These are phyloP conservation scores for Boechera retrofracta DNA, from an alignment of 345 rosid genomes.

Conservation along the genomic window DNA sequence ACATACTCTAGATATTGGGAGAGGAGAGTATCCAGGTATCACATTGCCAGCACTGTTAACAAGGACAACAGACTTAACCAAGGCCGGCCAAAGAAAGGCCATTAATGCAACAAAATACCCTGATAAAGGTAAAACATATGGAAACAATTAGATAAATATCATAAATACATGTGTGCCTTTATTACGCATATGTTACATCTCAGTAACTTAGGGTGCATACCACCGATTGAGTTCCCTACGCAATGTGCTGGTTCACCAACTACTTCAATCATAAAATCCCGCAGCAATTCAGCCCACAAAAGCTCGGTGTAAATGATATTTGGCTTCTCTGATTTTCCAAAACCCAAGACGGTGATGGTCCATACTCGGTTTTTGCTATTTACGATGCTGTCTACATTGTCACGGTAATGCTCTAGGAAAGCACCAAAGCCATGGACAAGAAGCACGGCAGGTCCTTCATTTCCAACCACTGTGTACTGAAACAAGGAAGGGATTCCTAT, in stretches of 20 bases:
- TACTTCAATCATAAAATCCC: slow-evolving; percentile 79
- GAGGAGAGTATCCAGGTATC: slow-evolving; percentile 60
- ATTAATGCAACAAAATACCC: slow-evolving; percentile 75
- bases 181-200: not conserved
- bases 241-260: slow-evolving; percentile 85
- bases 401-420: slow-evolving; percentile 84
- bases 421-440: slow-evolving; percentile 99
- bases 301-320: slow-evolving; percentile 81
- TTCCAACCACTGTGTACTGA: slow-evolving; percentile 68
- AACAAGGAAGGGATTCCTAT: slow-evolving; percentile 34
- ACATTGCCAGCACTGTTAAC: slow-evolving; percentile 81
- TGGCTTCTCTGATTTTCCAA: slow-evolving; percentile 95
- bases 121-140: slow-evolving; percentile 43
- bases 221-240: slow-evolving; percentile 89
- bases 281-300: slow-evolving; percentile 83
- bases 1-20: slow-evolving; percentile 56
- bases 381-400: slow-evolving; percentile 62
- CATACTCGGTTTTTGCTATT: slow-evolving; percentile 65
- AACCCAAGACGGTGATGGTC: slow-evolving; percentile 81
- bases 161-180: not conserved
- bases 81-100: slow-evolving; percentile 70
- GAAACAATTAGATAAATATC: slow-evolving; percentile 22
- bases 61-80: slow-evolving; percentile 71
- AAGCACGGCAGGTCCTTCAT: slow-evolving; percentile 71
- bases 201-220: slow-evolving; percentile 48